A percentile compares a stretch with the other conserved stretches of the same genome.
Conservation (phyloP, 228 moss, liverwort and hornwort species). For the Sphagnum magellanicum region DNA sequence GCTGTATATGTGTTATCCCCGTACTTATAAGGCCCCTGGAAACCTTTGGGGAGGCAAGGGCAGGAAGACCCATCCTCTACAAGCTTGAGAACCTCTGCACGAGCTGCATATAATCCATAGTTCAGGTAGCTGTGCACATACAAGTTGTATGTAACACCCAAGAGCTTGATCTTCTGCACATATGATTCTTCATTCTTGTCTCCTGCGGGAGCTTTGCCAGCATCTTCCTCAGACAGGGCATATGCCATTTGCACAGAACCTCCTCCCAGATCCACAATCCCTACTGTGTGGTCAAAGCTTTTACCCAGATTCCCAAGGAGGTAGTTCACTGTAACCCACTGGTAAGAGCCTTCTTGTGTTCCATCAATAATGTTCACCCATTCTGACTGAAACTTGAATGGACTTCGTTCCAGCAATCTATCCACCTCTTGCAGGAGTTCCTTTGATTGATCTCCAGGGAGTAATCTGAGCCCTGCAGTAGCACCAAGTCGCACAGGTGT, state of each 20-base stretch:
- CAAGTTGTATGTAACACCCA: constrained; percentile 63
- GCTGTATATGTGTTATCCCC: constrained; percentile 43
- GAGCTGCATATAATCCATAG: constrained; percentile 82
- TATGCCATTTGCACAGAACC: constrained; percentile 98
- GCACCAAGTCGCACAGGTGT: constrained; percentile 93
- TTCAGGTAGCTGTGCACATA: constrained; percentile 92
- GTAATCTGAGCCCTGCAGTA: constrained; percentile 51
- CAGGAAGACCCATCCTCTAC: constrained; percentile 42
- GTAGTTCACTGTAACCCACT: constrained; percentile 95
- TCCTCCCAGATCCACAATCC: constrained; percentile 92
- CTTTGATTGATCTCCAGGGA: constrained; percentile 43
- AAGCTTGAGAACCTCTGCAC: constrained; percentile 71
- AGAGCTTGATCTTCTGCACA: constrained; percentile 51
- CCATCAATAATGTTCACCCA: constrained; percentile 94
- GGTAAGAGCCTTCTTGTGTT: constrained; percentile 85
- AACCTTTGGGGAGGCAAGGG: constrained; percentile 65
- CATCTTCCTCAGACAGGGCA: constrained; percentile 72
- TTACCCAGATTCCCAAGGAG: constrained; percentile 69
- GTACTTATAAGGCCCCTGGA: constrained; percentile 54
- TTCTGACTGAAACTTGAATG: constrained; percentile 64
- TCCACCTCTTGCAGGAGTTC: constrained; percentile 54
- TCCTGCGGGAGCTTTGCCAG: constrained; percentile 52
- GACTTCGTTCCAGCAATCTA: constrained; percentile 35
- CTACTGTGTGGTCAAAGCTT: constrained; percentile 57
- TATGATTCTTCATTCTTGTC: constrained; percentile 39